Evolutionary conservation across 1,284 basidiomycete species (phyloP), one percentile per base, ranked within the genome.

Genomic region (Bondarzewia mesenterica): DNA sequence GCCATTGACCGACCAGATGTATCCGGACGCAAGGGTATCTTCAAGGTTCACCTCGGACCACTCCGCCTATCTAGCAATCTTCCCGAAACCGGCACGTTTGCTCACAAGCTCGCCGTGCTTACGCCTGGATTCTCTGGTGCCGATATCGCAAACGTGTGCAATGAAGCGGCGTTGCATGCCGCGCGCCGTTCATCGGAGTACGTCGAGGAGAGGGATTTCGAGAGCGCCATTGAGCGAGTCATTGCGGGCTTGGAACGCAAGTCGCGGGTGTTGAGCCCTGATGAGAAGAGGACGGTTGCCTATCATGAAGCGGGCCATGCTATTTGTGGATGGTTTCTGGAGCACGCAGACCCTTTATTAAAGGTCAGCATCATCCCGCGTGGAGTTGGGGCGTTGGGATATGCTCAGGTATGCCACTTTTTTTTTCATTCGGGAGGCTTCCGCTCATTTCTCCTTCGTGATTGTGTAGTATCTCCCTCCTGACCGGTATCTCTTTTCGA

Each of bases 261-360:
- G 80, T 93, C 86, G 55, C 77, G 94, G 52, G 89, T 99, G 36
- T 73, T 99, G 43, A 93, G 89, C 59, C 80, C 86, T 36, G 91
- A 97, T 57, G 96, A 99, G 78, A 99, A 99, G 84, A 94, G 85
- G 72, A 98, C 91, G 0, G 95, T 99, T 27, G 96, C 96, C 2
- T 98, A 99, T 66, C 96, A 99, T 65, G 96, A 99, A 74, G 96
- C 96, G 27, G 96, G 95, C 1, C 95, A 99, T 68, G 95, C 96
- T 21, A 86, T 99, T 44, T 95, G 92, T 61, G 95, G 95, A 16
- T 99, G 96, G 95, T 98, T 92, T 77, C 68, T 98, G 56, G 93
- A 98, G 70, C 89, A 95, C 58, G 95, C 95, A 47, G 93, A 98
- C 66, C 96, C 96, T 35, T 69, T 99, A 45, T 80, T 98, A 56